Evolutionary conservation across 2,329 filamentous ascomycete species (phyloP), one percentile per base, ranked within the genome.

Genomic region (Aspergillus fischeri): DNA sequence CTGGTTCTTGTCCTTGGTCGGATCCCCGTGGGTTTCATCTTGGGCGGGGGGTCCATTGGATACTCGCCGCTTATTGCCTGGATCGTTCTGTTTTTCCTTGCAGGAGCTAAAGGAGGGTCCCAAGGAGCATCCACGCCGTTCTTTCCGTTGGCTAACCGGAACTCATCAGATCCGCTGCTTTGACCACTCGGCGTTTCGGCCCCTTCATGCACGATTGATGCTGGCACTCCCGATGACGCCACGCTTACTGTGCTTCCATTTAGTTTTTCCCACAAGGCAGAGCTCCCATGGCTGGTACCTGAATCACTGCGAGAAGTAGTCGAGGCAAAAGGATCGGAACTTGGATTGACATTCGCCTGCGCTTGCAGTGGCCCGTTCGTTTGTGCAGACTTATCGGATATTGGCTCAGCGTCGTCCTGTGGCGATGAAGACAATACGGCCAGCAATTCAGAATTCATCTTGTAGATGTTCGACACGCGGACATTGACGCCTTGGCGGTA

Each of bases 401-500:
- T 58, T 3, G 65, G 45, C 28, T 69, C 61, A 6, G 61, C 59
- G 25, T 75, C 72, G 24, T 70, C 70, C 5, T 69, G 65, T 17
- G 68, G 63, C n/a, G 70, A 60, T 3, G 71, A 64, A 38, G 73
- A 71, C 42, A 85, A 72, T 51, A 81, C 73, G 27, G 78, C 75
- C 54, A 83, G 74, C 74, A 89, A 81, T 61, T 89, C 86, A 24
- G 82, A 77, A 17, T 83, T 91, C 65, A 89, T 77, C 70, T 87
- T 91, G 77, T 96, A 99, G 60, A 97, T 89, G 67, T 95, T 96
- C 27, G 87, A 83, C 9, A 94, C 86, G 55, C 90, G 86, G 54
- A 97, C 82, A 63, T 86, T 87, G 48, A 91, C 88, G 3, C 91
- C 90, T 86, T 85, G 7, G 57, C 52, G 59, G 11, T 7, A 47